Evolutionary conservation across 176 grass and related monocot species (phyloP).

Genomic region (Zea luxurians): DNA sequence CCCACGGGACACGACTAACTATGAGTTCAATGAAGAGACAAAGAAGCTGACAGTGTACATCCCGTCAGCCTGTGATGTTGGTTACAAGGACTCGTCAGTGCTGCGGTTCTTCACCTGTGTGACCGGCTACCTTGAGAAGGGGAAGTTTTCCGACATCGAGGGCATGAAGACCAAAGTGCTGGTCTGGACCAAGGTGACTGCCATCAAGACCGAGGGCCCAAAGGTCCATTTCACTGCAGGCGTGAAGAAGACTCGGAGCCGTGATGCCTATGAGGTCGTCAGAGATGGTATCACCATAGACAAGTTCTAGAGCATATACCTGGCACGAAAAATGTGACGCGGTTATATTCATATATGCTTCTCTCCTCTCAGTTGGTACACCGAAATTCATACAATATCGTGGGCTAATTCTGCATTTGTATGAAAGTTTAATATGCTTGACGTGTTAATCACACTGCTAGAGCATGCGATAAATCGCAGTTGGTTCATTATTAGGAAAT

Average conservation of each 20-base stretch:
- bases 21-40: conserved; percentile 89
- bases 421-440: background rate
- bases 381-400: background rate
- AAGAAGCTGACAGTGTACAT: conserved; percentile 79
- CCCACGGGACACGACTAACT: conserved; percentile 84
- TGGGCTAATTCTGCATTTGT: conserved; percentile 15
- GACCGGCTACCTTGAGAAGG: conserved; percentile 87
- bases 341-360: conserved; percentile 34
- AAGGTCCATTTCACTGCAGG: conserved; percentile 81
- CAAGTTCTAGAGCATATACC: conserved; percentile 70
- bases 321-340: conserved; percentile 24
- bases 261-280: conserved; percentile 74
- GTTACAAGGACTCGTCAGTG: conserved; percentile 91
- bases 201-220: conserved; percentile 62
- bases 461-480: background rate
- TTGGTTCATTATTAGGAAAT: background rate
- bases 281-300: conserved; percentile 81
- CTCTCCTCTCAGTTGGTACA: background rate
- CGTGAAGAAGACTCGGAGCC: conserved; percentile 70
- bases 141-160: conserved; percentile 77
- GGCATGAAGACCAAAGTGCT: conserved; percentile 87
- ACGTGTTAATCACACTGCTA: background rate
- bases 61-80: conserved; percentile 73
- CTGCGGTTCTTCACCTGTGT: conserved; percentile 84
- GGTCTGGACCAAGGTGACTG: conserved; percentile 84